Conservation (phyloP, 371 early-diverging fungal species). For the Actinomucor elegans region DNA sequence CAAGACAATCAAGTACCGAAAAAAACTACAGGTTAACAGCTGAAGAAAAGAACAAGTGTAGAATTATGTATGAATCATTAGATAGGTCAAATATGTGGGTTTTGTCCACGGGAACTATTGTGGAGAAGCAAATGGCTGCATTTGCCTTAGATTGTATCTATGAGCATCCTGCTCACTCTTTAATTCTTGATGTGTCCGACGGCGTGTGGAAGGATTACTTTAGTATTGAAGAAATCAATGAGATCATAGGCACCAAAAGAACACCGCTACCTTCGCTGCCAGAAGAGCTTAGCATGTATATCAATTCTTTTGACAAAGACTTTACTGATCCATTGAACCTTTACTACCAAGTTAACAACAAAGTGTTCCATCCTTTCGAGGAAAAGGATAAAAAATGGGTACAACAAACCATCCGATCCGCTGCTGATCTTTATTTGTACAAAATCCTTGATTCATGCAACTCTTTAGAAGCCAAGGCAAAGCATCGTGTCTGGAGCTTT, state of each 20-base stretch:
- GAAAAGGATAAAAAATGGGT: too few species aligned
- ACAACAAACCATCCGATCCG: too few species aligned
- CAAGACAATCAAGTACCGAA: too few species aligned
- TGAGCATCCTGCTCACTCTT: conserved; percentile 5
- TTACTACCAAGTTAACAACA: neutral
- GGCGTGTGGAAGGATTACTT: neutral
- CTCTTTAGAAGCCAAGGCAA: neutral
- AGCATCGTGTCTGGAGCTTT: neutral
- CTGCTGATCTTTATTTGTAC: too few species aligned
- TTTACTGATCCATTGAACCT: too few species aligned
- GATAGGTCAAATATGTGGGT: conserved; percentile 10
- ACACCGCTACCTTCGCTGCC: too few species aligned
- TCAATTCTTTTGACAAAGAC: too few species aligned
- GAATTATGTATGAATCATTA: too few species aligned
- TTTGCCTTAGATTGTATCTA: conserved; percentile 1
- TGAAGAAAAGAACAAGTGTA: too few species aligned
- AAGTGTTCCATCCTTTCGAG: neutral
- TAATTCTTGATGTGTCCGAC: conserved; percentile 5
- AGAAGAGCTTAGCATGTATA: neutral
- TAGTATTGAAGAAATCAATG: neutral
- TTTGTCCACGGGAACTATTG: neutral
- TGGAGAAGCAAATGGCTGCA: neutral
- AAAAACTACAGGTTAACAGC: too few species aligned
- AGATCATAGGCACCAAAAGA: neutral
- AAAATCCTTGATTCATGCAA: too few species aligned